phyloP scores from a whole-genome alignment of 2,329 filamentous ascomycete genomes.

The Neurospora sp. region DNA sequence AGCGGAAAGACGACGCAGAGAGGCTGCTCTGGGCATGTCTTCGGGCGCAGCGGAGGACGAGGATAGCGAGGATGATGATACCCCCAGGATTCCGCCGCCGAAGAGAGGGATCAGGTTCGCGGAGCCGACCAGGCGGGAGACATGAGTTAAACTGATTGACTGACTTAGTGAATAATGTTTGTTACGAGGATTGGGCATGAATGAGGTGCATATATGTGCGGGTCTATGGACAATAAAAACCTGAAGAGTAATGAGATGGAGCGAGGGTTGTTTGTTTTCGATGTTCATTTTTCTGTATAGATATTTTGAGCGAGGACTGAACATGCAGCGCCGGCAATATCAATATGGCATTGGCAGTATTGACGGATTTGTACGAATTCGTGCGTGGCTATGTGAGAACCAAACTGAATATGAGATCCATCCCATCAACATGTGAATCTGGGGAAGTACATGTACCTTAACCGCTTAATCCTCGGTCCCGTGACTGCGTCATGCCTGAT shows the following conservation, averaged over 20 bases:
- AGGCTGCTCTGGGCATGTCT: slow-evolving; percentile 60
- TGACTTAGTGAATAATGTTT: neutral
- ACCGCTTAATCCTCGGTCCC: slow-evolving; percentile 5
- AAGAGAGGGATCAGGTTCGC: slow-evolving; percentile 54
- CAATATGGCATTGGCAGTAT: neutral
- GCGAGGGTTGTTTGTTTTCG: neutral
- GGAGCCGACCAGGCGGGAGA: slow-evolving; percentile 28
- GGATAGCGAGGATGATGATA: slow-evolving; percentile 49
- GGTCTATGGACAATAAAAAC: neutral
- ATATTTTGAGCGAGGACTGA: neutral
- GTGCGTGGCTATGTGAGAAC: neutral
- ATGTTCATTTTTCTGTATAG: neutral
- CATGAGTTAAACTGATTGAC: neutral
- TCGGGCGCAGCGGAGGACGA: slow-evolving; percentile 32
- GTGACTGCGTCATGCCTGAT: neutral
- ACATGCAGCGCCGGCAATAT: neutral
- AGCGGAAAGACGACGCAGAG: slow-evolving; percentile 62
- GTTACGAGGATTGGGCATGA: neutral
- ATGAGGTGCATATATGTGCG: neutral
- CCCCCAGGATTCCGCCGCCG: slow-evolving; percentile 39
- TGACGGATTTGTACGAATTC: neutral
- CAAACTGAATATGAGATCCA: neutral
- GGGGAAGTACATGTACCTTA: neutral
- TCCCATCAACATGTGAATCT: neutral
- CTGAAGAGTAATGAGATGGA: neutral